Evolutionary conservation across 495 filamentous ascomycete genomes (phyloP), one percentile per base, ranked within the genome.

Genomic region (Aspergillus affinis): DNA sequence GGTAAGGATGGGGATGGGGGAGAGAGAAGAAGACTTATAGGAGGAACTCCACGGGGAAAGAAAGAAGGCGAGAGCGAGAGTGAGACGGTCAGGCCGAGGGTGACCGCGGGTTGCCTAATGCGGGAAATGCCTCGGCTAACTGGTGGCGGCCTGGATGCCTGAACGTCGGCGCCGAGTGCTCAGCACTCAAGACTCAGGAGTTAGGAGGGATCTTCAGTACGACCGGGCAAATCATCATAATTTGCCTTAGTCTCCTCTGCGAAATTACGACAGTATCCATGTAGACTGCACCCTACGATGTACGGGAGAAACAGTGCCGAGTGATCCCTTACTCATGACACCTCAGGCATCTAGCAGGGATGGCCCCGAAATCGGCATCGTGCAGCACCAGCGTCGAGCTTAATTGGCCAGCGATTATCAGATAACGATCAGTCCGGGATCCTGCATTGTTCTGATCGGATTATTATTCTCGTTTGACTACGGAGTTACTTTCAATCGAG

Each of bases 51-150:
- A 8, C 30, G 30, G 18, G 45, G 41, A 19, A 19, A 30, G 23
- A 4, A 26, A 26, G 23, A 26, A 26, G 23, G 23, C 23, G 23
- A 26, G 2, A n/a, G n/a, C n/a, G n/a, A n/a, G 23, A 26, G 51
- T 36, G 21, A 57, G 41, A 44, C 48, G 44, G 48, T 52, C 29
- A 60, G 50, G 27, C 60, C 58, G 61, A 56, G 50, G 60, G 50
- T 54, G 54, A 54, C 53, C 60, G 60, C 52, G 58, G 61, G 55
- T 57, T 61, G 44, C 67, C 60, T 19, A 52, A 67, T 61, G 21
- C 46, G 59, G 67, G 29, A 65, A 64, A 18, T 54, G 54, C 67
- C 67, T 61, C 60, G 67, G 67, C 61, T 67, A 6, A 32, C 12
- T 20, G 10, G 26, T 57, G 29, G 20, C 49, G 12, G 64, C 58